Conservation (phyloP, 306 rosid genomes). For the Corylus heterophylla region DNA sequence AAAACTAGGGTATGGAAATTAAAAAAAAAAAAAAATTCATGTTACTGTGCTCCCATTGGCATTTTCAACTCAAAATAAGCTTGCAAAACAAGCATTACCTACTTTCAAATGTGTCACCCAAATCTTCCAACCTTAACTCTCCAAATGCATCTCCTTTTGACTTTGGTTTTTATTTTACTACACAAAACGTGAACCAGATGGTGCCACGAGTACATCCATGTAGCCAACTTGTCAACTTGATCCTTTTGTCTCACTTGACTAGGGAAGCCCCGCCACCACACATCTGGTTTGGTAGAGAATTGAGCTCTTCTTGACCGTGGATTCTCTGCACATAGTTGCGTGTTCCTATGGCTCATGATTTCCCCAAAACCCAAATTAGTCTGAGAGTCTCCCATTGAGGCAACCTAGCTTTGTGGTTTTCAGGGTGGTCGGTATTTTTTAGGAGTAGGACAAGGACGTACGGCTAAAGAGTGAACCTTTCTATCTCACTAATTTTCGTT, state of each 20-base stretch:
- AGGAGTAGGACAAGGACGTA: neutral
- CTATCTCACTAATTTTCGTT: neutral
- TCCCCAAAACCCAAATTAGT: neutral
- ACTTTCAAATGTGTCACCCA: neutral
- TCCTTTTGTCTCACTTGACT: constrained; percentile 8
- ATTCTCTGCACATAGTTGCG: neutral
- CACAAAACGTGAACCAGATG: constrained; percentile 21
- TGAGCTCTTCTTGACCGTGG: constrained; percentile 18
- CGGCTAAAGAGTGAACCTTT: neutral
- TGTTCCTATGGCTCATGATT: constrained; percentile 17
- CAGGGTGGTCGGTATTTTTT: constrained; percentile 10
- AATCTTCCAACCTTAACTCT: constrained; percentile 18
- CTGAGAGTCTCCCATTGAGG: neutral
- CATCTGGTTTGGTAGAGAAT: constrained; percentile 17
- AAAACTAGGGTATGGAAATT: too few relatives aligned
- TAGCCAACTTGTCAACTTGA: constrained; percentile 23
- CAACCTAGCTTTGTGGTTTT: neutral
- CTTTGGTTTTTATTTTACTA: neutral
- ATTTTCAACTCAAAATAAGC: neutral
- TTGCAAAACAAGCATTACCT: constrained; percentile 23
- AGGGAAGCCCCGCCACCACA: neutral
- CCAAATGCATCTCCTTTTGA: constrained; percentile 11
- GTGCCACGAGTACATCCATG: constrained; percentile 20
- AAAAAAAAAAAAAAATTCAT: too few relatives aligned
- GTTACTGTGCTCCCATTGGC: too few relatives aligned